Percentiles rank a stretch among this genome's conserved stretches.
These are phyloP conservation scores for Darksidea phi DNA, from an alignment of 495 filamentous ascomycete species.

Conservation along the genomic window DNA sequence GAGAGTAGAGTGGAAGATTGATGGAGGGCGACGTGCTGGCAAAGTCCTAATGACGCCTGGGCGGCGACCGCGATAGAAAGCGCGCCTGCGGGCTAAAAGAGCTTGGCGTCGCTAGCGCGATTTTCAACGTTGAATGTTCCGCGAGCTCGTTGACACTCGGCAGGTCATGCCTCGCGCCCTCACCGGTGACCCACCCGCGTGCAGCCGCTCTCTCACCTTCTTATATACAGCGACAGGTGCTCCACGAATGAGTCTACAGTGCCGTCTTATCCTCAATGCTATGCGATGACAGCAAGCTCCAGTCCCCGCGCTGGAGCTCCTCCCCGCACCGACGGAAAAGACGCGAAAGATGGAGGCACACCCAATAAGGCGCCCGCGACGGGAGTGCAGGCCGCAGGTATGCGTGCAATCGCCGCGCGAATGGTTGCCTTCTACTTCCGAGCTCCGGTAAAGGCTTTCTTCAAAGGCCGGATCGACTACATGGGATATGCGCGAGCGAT, in stretches of 20 bases:
- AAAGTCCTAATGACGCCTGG: conserved; percentile 3
- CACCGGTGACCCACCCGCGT: background rate
- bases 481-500: conserved; percentile 68
- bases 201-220: background rate
- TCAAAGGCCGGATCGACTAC: conserved; percentile 80
- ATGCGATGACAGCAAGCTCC: conserved; percentile 31
- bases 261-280: conserved; percentile 10
- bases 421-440: conserved; percentile 84
- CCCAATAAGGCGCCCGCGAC: conserved; percentile 22
- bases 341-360: background rate
- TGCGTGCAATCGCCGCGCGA: conserved; percentile 75
- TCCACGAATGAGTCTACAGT: background rate
- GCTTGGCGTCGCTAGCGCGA: conserved; percentile 2
- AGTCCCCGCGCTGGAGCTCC: conserved; percentile 22
- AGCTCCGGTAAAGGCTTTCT: conserved; percentile 85
- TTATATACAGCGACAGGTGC: background rate
- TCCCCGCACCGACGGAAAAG: conserved; percentile 11
- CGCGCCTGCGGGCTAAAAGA: background rate
- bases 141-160: too few relatives aligned
- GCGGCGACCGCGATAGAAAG: conserved; percentile 12
- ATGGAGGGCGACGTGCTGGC: conserved; percentile 8
- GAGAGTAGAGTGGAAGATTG: conserved; percentile 5
- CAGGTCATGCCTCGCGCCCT: too few relatives aligned
- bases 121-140: too few relatives aligned
- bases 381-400: conserved; percentile 57